These are phyloP conservation scores for Rhododendron ovatum DNA, from an alignment of 148 eudicot genomes.

Conservation along the genomic window DNA sequence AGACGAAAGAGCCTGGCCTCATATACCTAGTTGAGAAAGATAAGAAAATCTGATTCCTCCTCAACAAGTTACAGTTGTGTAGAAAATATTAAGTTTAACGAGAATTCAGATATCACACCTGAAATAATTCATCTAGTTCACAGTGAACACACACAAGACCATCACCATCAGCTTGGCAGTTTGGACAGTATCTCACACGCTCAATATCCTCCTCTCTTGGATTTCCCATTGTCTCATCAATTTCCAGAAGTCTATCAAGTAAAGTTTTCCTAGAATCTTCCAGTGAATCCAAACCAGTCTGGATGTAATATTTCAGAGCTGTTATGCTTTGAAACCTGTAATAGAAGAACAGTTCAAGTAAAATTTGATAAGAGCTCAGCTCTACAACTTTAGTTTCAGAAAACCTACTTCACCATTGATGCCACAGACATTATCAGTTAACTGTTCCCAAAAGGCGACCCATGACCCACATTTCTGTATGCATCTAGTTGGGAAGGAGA, in stretches of 20 bases:
- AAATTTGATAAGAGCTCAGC: background rate
- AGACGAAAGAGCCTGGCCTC: constrained; percentile 93
- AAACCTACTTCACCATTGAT: constrained; percentile 7
- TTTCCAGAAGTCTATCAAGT: constrained; percentile 59
- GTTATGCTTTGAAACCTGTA: constrained; percentile 66
- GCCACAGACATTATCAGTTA: background rate
- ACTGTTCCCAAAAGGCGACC: background rate
- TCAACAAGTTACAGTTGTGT: constrained; percentile 1
- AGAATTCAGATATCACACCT: constrained; percentile 39
- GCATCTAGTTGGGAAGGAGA: constrained; percentile 1
- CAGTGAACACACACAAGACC: constrained; percentile 84
- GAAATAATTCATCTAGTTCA: constrained; percentile 76
- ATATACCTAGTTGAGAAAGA: constrained; percentile 48
- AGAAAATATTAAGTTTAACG: background rate
- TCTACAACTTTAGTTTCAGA: background rate
- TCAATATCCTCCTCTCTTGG: constrained; percentile 77
- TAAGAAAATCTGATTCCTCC: background rate
- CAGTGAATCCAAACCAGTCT: constrained; percentile 70
- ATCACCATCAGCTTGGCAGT: constrained; percentile 58
- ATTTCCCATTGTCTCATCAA: constrained; percentile 70
- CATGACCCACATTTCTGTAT: background rate
- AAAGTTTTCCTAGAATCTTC: constrained; percentile 63
- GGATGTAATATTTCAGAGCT: constrained; percentile 59
- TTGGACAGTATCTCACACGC: constrained; percentile 79
- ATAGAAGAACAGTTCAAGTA: background rate